phyloP scores from a whole-genome alignment of 73 alveolate species.

The Uronychia binucleata region DNA sequence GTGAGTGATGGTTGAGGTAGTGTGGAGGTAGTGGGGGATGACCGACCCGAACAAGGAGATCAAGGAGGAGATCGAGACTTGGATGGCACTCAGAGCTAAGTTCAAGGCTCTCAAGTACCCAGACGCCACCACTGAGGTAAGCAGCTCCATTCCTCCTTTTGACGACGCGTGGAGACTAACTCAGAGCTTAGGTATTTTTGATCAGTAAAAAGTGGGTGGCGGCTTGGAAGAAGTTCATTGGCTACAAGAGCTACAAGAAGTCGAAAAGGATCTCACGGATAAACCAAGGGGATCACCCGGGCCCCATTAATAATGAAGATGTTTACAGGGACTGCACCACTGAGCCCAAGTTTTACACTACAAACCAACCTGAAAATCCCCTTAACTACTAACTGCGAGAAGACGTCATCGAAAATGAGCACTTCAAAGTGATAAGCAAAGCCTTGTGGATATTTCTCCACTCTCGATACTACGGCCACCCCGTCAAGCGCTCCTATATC shows the following conservation, averaged over 20 bases:
- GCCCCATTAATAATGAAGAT: conserved; percentile 27
- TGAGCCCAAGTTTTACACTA: not conserved
- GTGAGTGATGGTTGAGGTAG: too few species aligned
- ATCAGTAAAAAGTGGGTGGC: conserved; percentile 24
- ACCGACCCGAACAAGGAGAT: not conserved
- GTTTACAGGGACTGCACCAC: conserved; percentile 16
- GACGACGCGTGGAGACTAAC: not conserved
- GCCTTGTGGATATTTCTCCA: conserved; percentile 27
- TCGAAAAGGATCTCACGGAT: not conserved
- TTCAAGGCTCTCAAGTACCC: not conserved
- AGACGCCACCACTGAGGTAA: not conserved
- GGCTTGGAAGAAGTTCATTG: conserved; percentile 15
- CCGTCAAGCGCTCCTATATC: conserved; percentile 15
- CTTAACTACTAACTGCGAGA: conserved; percentile 11
- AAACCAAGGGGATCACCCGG: conserved; percentile 20
- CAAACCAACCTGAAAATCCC: conserved; percentile 29
- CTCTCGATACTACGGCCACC: conserved; percentile 40
- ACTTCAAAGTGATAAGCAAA: conserved; percentile 31
- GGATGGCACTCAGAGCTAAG: not conserved
- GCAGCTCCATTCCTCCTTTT: too few species aligned
- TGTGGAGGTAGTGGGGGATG: too few species aligned
- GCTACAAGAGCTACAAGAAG: not conserved
- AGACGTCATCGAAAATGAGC: conserved; percentile 18
- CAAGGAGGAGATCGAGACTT: not conserved
- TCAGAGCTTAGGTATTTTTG: conserved; percentile 16